Conservation (phyloP, 148 eudicot genomes). For the Rhododendron simsii region DNA sequence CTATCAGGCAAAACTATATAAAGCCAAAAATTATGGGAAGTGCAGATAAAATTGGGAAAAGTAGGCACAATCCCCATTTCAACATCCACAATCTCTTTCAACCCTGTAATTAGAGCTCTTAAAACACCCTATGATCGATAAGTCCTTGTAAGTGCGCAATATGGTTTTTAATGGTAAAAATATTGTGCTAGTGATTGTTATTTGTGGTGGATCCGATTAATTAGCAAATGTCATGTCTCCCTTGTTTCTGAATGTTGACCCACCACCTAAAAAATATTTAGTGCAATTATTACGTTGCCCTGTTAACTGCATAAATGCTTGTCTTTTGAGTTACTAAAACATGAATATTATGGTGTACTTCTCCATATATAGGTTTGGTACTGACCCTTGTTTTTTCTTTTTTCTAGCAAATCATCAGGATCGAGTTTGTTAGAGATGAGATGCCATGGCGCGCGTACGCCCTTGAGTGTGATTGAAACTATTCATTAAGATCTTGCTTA, state of each 20-base stretch:
- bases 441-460: neutral
- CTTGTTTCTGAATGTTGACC: neutral
- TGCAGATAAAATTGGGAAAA: neutral
- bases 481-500: neutral
- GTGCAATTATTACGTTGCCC: neutral
- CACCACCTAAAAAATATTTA: neutral
- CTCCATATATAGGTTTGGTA: neutral
- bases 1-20: neutral
- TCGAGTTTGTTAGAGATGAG: neutral
- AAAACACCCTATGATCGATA: neutral
- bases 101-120: neutral
- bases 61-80: neutral
- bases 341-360: neutral
- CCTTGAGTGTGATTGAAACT: neutral
- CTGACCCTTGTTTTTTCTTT: neutral
- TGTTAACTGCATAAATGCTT: neutral
- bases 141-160: too few relatives aligned
- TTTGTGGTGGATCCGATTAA: neutral
- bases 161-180: neutral
- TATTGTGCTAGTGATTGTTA: neutral
- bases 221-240: neutral
- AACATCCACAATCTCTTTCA: slow-evolving; percentile 7
- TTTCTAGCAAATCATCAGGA: neutral
- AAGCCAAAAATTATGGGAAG: neutral
- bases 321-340: neutral